A percentile compares a stretch with the other conserved stretches of the same genome.
Evolutionary conservation across 2,329 filamentous ascomycete genomes (phyloP).

Genomic region (Aspergillus hiratsukae): DNA sequence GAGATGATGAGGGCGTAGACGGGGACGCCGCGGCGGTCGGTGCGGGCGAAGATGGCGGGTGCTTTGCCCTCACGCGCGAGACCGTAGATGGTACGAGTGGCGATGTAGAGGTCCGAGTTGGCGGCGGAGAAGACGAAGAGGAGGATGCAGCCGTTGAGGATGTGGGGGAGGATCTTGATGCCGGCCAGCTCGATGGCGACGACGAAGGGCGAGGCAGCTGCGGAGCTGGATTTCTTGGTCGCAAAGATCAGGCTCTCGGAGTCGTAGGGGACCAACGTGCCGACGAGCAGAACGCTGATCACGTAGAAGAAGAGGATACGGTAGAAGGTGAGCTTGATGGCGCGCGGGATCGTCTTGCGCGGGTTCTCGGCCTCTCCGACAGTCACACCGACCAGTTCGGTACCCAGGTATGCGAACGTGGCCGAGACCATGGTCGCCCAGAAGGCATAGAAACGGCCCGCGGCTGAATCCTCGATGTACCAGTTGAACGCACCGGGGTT

Average conservation of each 20-base stretch:
- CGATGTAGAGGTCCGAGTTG: constrained; percentile 75
- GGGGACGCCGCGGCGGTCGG: constrained; percentile 67
- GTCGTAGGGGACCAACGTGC: constrained; percentile 73
- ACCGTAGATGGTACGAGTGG: constrained; percentile 67
- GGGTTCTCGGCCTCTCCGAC: constrained; percentile 78
- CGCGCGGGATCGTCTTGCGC: constrained; percentile 68
- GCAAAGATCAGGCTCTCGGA: constrained; percentile 53
- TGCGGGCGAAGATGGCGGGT: constrained; percentile 66
- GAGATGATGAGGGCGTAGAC: constrained; percentile 60
- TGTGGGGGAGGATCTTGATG: constrained; percentile 59
- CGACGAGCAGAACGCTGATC: constrained; percentile 67
- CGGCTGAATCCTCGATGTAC: constrained; percentile 41
- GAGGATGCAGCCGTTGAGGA: constrained; percentile 70
- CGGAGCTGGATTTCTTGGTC: constrained; percentile 42
- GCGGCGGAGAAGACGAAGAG: constrained; percentile 72
- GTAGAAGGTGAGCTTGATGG: constrained; percentile 76
- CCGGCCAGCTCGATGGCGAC: constrained; percentile 64
- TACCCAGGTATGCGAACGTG: constrained; percentile 74
- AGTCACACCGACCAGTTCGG: constrained; percentile 72
- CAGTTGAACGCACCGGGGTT: constrained; percentile 56
- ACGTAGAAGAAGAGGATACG: constrained; percentile 79
- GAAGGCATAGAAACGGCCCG: constrained; percentile 58
- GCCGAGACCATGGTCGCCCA: constrained; percentile 71
- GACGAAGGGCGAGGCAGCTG: constrained; percentile 69
- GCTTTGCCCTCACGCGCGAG: constrained; percentile 69